A percentile compares a stretch with the other conserved stretches of the same genome.
phyloP scores from a whole-genome alignment of 1,284 basidiomycete genomes.

The Ganoderma lingzhi region DNA sequence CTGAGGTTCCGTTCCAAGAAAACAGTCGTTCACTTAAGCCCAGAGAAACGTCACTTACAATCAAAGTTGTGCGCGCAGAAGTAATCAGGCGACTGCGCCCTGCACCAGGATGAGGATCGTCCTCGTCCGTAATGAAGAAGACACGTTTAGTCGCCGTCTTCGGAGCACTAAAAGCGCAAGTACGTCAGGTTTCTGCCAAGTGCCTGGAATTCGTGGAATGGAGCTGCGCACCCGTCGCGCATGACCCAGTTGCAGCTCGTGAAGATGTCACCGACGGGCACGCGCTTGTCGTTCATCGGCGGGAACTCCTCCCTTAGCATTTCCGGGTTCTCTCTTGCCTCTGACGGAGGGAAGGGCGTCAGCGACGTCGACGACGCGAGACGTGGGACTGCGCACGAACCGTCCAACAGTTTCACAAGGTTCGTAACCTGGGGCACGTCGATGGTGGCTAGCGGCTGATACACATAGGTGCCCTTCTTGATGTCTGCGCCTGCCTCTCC shows the following conservation, averaged over 20 bases:
- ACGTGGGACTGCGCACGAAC: slow-evolving; percentile 49
- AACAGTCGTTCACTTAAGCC: not conserved
- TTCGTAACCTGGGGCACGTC: slow-evolving; percentile 84
- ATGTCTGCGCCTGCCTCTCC: slow-evolving; percentile 70
- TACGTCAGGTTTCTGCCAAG: not conserved
- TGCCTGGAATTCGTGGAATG: not conserved
- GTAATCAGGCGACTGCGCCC: slow-evolving; percentile 63
- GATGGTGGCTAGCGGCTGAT: slow-evolving; percentile 80
- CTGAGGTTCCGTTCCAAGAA: not conserved
- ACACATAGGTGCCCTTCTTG: slow-evolving; percentile 79
- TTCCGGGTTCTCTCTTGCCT: slow-evolving; percentile 63
- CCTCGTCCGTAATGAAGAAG: slow-evolving; percentile 94
- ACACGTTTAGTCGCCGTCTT: slow-evolving; percentile 91
- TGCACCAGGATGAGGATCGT: slow-evolving; percentile 63
- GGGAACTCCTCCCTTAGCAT: slow-evolving; percentile 68
- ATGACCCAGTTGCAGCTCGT: slow-evolving; percentile 89
- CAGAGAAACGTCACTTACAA: slow-evolving; percentile 50
- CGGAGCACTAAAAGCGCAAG: slow-evolving; percentile 62
- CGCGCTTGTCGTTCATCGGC: slow-evolving; percentile 58
- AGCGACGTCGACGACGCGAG: not conserved
- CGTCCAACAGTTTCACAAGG: slow-evolving; percentile 73
- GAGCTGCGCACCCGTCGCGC: slow-evolving; percentile 76
- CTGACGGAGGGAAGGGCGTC: slow-evolving; percentile 42
- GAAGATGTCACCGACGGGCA: slow-evolving; percentile 86
- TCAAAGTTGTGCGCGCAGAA: slow-evolving; percentile 74